Evolutionary conservation across 495 filamentous ascomycete genomes (phyloP).

Genomic region (Amniculicola lignicola): DNA sequence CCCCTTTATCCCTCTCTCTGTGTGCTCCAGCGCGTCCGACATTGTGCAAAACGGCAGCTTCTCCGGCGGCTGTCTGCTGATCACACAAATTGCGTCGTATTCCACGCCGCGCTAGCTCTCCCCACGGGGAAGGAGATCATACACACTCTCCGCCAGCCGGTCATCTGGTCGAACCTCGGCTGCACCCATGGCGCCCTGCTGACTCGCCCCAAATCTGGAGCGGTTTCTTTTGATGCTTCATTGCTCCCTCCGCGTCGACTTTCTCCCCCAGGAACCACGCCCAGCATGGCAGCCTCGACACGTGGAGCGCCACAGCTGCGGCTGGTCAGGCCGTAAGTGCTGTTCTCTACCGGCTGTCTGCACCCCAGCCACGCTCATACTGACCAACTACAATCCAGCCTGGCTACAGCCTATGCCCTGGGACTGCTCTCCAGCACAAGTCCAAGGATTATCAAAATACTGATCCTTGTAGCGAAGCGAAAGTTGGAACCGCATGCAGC

Average conservation of each 20-base stretch:
- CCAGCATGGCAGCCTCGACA: not conserved
- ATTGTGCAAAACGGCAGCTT: conserved; percentile 18
- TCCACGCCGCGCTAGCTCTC: too few relatives aligned
- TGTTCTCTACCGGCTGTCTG: not conserved
- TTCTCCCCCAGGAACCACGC: not conserved
- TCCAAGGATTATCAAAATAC: conserved; percentile 60
- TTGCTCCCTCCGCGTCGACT: not conserved
- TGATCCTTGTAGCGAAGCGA: conserved; percentile 45
- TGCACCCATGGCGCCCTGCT: too few relatives aligned
- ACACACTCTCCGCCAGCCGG: too few relatives aligned
- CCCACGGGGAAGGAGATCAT: too few relatives aligned
- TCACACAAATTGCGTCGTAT: too few relatives aligned
- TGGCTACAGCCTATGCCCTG: conserved; percentile 70
- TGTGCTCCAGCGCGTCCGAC: not conserved
- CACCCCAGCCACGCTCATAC: not conserved
- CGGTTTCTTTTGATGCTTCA: too few relatives aligned
- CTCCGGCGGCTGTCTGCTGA: conserved; percentile 16
- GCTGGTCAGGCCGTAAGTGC: conserved; percentile 24
- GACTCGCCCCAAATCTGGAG: too few relatives aligned
- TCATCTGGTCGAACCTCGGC: too few relatives aligned
- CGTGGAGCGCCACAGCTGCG: not conserved
- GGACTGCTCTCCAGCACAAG: conserved; percentile 70
- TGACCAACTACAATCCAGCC: conserved; percentile 43
- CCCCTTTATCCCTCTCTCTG: conserved; percentile 5
- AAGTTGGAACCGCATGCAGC: conserved; percentile 45